Evolutionary conservation across 192 early-diverging fungal genomes (phyloP).

Genomic region (Coemansia sp.): DNA sequence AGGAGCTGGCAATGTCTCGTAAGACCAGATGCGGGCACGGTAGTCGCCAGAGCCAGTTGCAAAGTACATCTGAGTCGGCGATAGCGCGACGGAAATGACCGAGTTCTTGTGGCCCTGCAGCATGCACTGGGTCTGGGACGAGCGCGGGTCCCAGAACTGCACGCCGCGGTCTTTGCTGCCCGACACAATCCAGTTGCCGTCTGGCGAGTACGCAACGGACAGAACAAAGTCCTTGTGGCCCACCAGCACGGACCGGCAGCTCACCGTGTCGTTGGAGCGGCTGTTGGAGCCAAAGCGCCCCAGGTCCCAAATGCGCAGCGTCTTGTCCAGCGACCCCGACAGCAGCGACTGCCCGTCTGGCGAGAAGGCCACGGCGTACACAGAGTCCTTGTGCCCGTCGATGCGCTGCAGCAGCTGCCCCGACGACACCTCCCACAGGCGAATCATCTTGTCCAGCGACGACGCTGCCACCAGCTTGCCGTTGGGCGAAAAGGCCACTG

Average conservation of each 20-base stretch:
- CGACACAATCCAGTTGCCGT: conserved; percentile 87
- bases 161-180: conserved; percentile 91
- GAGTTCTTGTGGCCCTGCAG: conserved; percentile 96
- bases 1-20: conserved; percentile 43
- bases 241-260: conserved; percentile 36
- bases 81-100: conserved; percentile 89
- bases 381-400: conserved; percentile 93
- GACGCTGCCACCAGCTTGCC: conserved; percentile 82
- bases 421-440: conserved; percentile 85
- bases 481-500: conserved; percentile 91
- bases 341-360: conserved; percentile 90
- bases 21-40: conserved; percentile 88
- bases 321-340: conserved; percentile 89
- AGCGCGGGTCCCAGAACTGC: conserved; percentile 88
- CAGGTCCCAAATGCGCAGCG: conserved; percentile 90
- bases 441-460: conserved; percentile 88
- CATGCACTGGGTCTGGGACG: conserved; percentile 71
- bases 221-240: conserved; percentile 97
- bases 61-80: conserved; percentile 78
- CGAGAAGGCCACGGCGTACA: conserved; percentile 93
- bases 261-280: conserved; percentile 29
- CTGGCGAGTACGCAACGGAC: conserved; percentile 82
- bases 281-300: conserved; percentile 37
- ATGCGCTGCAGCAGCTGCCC: conserved; percentile 73
- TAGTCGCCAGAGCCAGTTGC: conserved; percentile 96